Evolutionary conservation across 176 grass and related monocot genomes (phyloP), one percentile per base, ranked within the genome.

Genomic region (Cenchrus purpureus): DNA sequence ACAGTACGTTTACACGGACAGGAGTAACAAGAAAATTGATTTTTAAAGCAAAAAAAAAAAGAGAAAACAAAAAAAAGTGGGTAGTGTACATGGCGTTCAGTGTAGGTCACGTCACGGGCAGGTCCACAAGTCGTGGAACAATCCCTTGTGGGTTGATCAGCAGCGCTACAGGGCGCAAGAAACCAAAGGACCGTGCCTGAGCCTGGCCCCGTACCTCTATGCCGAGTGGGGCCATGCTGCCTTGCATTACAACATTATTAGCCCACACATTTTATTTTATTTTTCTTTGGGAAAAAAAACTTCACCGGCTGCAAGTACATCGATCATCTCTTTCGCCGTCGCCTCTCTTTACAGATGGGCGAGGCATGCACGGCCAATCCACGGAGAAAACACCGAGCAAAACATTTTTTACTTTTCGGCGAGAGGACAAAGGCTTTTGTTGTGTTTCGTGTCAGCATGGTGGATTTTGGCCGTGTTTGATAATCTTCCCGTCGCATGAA

Each of bases 101-200:
- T 48, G 80, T 50, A 67, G 67, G 52, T 53, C 53, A 44, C 51
- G 42, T 71, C 71, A 73, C 12, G 75, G 48, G 5, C 67, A 71
- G 82, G 78, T 82, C 83, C 83, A 76, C 83, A 32, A 0, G 22
- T 77, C 64, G 7, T 78, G 88, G 72, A 79, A 37, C 89, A 87
- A 69, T n/a, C 75, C 74, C 51, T 90, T 83, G 89, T 90, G 84
- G 88, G 73, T 17, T 42, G 88, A 73, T 90, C 84, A 83, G 88
- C 78, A 13, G 34, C 22, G 59, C 25, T 25, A 25, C 25, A 25
- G 25, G 25, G 82, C 69, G 65, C 56, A 82, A 57, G 51, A 31
- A 86, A 78, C 65, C 88, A 59, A 82, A 82, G 20, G 84, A 51
- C 79, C 57, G 17, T 82, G 72, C 57, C 65, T 69, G 71, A 83